A percentile compares a stretch with the other conserved stretches of the same genome.
phyloP scores from a whole-genome alignment of 371 early-diverging fungal genomes.

The Mortierella sp. region DNA sequence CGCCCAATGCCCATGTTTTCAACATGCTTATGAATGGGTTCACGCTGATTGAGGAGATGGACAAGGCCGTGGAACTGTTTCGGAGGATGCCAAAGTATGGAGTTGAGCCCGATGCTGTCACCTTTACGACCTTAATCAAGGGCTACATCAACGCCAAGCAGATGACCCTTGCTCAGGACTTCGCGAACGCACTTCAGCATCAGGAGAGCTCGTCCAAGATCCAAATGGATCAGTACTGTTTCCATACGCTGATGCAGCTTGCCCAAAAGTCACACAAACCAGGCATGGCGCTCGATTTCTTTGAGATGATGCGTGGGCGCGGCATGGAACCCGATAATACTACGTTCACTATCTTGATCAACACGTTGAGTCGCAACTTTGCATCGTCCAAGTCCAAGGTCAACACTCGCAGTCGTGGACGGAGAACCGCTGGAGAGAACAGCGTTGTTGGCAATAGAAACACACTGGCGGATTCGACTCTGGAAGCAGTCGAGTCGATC shows the following conservation, averaged over 20 bases:
- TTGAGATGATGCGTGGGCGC: constrained; percentile 55
- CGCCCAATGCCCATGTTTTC: constrained; percentile 32
- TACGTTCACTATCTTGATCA: constrained; percentile 55
- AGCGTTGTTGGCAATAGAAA: constrained; percentile 8
- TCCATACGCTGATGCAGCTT: constrained; percentile 47
- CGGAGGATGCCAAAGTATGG: constrained; percentile 50
- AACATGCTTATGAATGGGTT: constrained; percentile 61
- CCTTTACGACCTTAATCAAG: constrained; percentile 58
- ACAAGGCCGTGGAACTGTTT: constrained; percentile 57
- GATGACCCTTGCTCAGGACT: constrained; percentile 39
- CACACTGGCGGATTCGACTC: constrained; percentile 11
- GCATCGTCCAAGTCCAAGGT: constrained; percentile 3
- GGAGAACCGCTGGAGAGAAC: constrained; percentile 23
- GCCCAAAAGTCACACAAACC: constrained; percentile 50
- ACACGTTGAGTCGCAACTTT: constrained; percentile 53
- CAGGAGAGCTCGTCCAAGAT: constrained; percentile 17
- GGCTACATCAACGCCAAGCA: constrained; percentile 57
- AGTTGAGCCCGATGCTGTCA: constrained; percentile 27
- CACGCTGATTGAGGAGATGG: constrained; percentile 56
- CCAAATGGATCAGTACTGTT: constrained; percentile 30
- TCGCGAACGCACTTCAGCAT: constrained; percentile 41
- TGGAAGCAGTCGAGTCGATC: constrained; percentile 47
- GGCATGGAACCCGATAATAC: constrained; percentile 45
- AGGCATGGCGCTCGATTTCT: constrained; percentile 45
- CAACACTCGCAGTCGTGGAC: constrained; percentile 3